phyloP scores from a whole-genome alignment of 1,284 basidiomycete genomes.

The Ceraceosorus guamensis region DNA sequence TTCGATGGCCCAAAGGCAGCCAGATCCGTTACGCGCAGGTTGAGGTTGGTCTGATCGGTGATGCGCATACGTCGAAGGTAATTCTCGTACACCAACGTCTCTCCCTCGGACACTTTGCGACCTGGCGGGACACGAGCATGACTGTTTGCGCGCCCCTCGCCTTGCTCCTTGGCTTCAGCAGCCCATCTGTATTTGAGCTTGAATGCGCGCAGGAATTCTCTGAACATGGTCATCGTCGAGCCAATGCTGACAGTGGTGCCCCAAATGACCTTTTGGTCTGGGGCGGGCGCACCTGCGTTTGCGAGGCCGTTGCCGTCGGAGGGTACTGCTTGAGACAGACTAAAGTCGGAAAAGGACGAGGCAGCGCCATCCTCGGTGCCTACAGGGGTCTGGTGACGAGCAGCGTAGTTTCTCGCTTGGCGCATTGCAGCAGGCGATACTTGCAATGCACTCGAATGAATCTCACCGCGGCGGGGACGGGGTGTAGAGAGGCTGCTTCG shows the following conservation, averaged over 20 bases:
- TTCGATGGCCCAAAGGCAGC: conserved; percentile 75
- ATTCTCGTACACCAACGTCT: conserved; percentile 61
- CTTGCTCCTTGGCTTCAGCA: background rate
- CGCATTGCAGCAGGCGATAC: conserved; percentile 31
- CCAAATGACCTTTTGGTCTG: conserved; percentile 78
- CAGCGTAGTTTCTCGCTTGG: no score
- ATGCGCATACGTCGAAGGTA: conserved; percentile 80
- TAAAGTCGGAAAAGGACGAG: conserved; percentile 14
- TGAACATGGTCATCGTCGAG: conserved; percentile 84
- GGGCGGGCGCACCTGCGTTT: conserved; percentile 50
- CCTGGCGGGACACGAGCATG: background rate
- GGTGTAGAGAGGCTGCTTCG: conserved; percentile 31
- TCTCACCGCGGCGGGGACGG: conserved; percentile 37
- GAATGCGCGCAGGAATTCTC: conserved; percentile 81
- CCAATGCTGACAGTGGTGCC: conserved; percentile 86
- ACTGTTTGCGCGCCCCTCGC: background rate
- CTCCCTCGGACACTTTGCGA: conserved; percentile 29
- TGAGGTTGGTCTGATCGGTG: conserved; percentile 78
- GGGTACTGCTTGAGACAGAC: conserved; percentile 38
- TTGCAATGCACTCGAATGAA: conserved; percentile 34
- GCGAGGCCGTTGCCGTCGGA: conserved; percentile 20
- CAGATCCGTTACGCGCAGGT: conserved; percentile 83
- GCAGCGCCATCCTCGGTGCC: background rate
- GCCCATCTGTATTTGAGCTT: conserved; percentile 82
- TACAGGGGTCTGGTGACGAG: conserved; percentile 38